A percentile compares a stretch with the other conserved stretches of the same genome.
Evolutionary conservation across 2,329 filamentous ascomycete genomes (phyloP).

Genomic region (Dothideomycetidae sp.): DNA sequence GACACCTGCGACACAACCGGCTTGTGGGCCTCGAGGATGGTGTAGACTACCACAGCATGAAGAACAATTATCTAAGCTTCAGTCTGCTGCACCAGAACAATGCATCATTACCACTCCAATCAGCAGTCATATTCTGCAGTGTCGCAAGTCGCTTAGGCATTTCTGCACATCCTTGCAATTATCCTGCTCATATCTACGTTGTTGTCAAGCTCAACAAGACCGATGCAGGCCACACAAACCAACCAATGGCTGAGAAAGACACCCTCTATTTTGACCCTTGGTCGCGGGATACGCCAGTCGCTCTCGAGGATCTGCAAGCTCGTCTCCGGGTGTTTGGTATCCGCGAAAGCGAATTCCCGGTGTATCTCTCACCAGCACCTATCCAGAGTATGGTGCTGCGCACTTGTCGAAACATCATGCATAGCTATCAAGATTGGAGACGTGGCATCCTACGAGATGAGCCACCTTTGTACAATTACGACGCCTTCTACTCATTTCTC

Average conservation of each 20-base stretch:
- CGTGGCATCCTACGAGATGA: conserved; percentile 27
- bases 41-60: conserved; percentile 57
- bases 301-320: conserved; percentile 24
- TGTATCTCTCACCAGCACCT: conserved; percentile 51
- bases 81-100: conserved; percentile 64
- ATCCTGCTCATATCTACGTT: conserved; percentile 74
- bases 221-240: conserved; percentile 28
- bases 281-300: conserved; percentile 52
- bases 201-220: conserved; percentile 48
- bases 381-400: conserved; percentile 57
- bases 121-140: conserved; percentile 72
- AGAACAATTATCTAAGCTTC: conserved; percentile 82
- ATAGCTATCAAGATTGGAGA: conserved; percentile 44
- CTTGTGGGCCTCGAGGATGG: conserved; percentile 47
- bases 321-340: conserved; percentile 46
- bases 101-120: conserved; percentile 73
- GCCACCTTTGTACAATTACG: conserved; percentile 35
- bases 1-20: conserved; percentile 53
- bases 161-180: conserved; percentile 62
- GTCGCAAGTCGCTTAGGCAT: conserved; percentile 62
- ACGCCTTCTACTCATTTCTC: conserved; percentile 55
- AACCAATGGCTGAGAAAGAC: conserved; percentile 28
- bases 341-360: conserved; percentile 23
- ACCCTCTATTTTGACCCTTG: conserved; percentile 63
- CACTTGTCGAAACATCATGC: conserved; percentile 67